Evolutionary conservation across 1,284 basidiomycete species (phyloP).

Genomic region (Anthracocystis setariae): DNA sequence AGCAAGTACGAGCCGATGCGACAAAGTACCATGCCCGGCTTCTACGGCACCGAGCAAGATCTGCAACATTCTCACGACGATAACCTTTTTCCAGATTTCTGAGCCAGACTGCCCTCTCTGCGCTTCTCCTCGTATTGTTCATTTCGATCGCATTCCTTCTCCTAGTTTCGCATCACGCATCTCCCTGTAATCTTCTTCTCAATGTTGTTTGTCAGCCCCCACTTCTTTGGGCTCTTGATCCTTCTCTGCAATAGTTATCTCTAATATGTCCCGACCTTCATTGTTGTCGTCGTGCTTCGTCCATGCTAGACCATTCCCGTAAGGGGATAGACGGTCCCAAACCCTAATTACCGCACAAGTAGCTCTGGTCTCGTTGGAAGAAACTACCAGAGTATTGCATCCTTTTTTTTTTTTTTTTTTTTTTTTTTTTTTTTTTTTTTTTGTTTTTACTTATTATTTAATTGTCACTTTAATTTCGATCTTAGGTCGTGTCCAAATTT

Average conservation of each 20-base stretch:
- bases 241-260: conserved; percentile 8
- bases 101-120: background rate
- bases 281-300: no score
- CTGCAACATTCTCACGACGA: conserved; percentile 14
- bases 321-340: no score
- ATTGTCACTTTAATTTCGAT: background rate
- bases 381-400: no score
- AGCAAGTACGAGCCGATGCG: conserved; percentile 44
- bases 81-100: conserved; percentile 42
- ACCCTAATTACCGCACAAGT: no score
- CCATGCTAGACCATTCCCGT: no score
- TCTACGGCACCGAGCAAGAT: conserved; percentile 19
- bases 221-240: background rate
- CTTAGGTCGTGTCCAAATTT: background rate
- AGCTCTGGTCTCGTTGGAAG: no score
- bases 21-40: conserved; percentile 32
- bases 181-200: background rate
- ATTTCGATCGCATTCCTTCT: background rate
- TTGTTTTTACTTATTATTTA: no score
- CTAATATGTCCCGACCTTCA: no score
- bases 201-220: background rate
- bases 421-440: no score
- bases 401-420: no score
- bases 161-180: background rate
- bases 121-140: background rate